phyloP scores from a whole-genome alignment of 805 yeast species.

The Candida loeiensis region DNA sequence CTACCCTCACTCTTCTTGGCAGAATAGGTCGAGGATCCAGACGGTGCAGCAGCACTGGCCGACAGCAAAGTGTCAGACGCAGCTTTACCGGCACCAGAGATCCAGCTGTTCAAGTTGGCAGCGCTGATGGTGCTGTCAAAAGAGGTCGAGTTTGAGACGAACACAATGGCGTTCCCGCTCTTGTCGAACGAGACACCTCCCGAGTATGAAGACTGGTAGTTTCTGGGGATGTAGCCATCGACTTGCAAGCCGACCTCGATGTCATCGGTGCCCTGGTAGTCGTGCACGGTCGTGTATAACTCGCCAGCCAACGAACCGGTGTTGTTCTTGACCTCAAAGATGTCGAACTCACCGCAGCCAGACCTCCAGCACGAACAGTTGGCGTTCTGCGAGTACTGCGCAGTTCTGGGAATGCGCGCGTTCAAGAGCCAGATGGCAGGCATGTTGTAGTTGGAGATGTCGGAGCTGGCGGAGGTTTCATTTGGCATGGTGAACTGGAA shows the following conservation, averaged over 20 bases:
- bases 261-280: constrained; percentile 67
- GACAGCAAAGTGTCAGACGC: constrained; percentile 24
- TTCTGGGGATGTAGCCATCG: constrained; percentile 55
- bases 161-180: constrained; percentile 59
- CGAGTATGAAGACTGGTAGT: constrained; percentile 45
- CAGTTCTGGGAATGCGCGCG: constrained; percentile 69
- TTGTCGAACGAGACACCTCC: constrained; percentile 73
- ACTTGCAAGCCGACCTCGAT: constrained; percentile 59
- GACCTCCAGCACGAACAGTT: constrained; percentile 75
- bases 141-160: constrained; percentile 51
- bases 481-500: constrained; percentile 68
- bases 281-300: constrained; percentile 68
- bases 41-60: constrained; percentile 18
- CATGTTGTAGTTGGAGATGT: constrained; percentile 48
- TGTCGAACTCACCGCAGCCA: constrained; percentile 78
- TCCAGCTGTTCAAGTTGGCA: constrained; percentile 44
- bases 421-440: constrained; percentile 78
- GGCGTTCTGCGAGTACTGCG: constrained; percentile 59
- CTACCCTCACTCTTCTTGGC: constrained; percentile 21
- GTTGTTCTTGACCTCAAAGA: constrained; percentile 68
- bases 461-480: constrained; percentile 37
- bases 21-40: constrained; percentile 15
- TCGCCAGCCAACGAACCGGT: constrained; percentile 45
- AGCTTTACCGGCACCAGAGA: constrained; percentile 34
- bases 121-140: constrained; percentile 46